Conservation (phyloP, 2,329 filamentous ascomycete species). For the Aspergillus transmontanensis region DNA sequence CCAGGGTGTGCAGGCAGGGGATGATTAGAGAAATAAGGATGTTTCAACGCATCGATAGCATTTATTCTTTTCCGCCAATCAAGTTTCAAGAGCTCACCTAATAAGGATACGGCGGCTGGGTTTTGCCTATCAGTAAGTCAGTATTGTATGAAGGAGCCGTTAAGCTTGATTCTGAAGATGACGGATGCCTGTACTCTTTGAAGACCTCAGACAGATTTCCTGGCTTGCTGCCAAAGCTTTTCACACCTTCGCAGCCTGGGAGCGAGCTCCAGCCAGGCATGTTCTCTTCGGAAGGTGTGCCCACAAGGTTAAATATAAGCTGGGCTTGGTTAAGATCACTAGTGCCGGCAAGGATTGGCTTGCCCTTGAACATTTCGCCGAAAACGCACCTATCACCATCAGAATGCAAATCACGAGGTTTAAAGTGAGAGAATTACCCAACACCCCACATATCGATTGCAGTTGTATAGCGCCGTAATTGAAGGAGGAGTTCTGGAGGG, state of each 20-base stretch:
- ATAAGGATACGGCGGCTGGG: slow-evolving; percentile 72
- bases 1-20: slow-evolving; percentile 80
- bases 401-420: slow-evolving; percentile 14
- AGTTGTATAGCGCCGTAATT: slow-evolving; percentile 89
- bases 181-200: slow-evolving; percentile 60
- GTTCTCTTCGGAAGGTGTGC: slow-evolving; percentile 81
- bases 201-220: slow-evolving; percentile 75
- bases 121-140: slow-evolving; percentile 55
- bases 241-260: slow-evolving; percentile 77
- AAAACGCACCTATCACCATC: slow-evolving; percentile 76
- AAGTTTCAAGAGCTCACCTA: slow-evolving; percentile 80
- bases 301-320: slow-evolving; percentile 90
- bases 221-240: slow-evolving; percentile 60
- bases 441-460: slow-evolving; percentile 99
- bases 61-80: slow-evolving; percentile 90
- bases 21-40: slow-evolving; percentile 82
- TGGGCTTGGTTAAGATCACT: slow-evolving; percentile 89
- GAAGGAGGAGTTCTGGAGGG: slow-evolving; percentile 86
- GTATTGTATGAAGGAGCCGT: neutral
- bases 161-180: neutral
- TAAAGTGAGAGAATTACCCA: slow-evolving; percentile 61
- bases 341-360: slow-evolving; percentile 87
- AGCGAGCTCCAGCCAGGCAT: slow-evolving; percentile 91
- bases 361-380: slow-evolving; percentile 93
- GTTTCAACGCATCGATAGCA: slow-evolving; percentile 87